These are phyloP conservation scores for Cercospora zeae-maydis DNA, from an alignment of 2,329 filamentous ascomycete species.

Conservation along the genomic window DNA sequence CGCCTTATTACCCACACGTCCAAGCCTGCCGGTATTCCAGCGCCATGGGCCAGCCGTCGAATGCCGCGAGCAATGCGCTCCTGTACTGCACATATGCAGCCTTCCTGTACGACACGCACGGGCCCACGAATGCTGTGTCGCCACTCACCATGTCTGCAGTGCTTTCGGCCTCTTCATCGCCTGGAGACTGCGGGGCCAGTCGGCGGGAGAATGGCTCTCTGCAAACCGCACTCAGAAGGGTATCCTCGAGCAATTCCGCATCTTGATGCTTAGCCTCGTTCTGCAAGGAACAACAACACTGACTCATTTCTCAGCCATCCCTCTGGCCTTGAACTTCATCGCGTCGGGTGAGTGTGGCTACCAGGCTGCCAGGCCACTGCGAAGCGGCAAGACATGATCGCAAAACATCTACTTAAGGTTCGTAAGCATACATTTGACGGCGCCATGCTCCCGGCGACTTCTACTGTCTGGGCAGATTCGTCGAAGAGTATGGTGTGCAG, in stretches of 20 bases:
- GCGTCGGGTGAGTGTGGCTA: conserved; percentile 74
- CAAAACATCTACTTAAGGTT: conserved; percentile 15
- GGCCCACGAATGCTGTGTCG: conserved; percentile 32
- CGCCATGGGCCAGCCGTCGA: conserved; percentile 70
- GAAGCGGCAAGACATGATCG: conserved; percentile 15
- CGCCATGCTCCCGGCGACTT: conserved; percentile 12
- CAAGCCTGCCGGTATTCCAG: not conserved
- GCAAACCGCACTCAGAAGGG: conserved; percentile 81
- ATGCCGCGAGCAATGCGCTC: conserved; percentile 74
- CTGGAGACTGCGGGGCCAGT: conserved; percentile 58
- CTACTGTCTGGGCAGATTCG: not conserved
- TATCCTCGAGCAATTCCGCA: conserved; percentile 46
- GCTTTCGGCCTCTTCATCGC: conserved; percentile 59
- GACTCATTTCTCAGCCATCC: conserved; percentile 57
- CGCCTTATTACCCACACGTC: not conserved
- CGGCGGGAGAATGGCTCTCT: conserved; percentile 67
- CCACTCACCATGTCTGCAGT: conserved; percentile 43
- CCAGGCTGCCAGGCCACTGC: conserved; percentile 5
- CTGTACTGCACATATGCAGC: conserved; percentile 75
- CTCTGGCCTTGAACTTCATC: conserved; percentile 83
- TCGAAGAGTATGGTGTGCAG: conserved; percentile 40
- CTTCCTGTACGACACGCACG: conserved; percentile 58
- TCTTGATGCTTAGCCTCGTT: conserved; percentile 25
- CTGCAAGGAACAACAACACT: conserved; percentile 28
- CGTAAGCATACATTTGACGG: conserved; percentile 24